A percentile compares a stretch with the other conserved stretches of the same genome.
phyloP scores from a whole-genome alignment of 1,284 basidiomycete genomes.

The Vanrija humicola region DNA sequence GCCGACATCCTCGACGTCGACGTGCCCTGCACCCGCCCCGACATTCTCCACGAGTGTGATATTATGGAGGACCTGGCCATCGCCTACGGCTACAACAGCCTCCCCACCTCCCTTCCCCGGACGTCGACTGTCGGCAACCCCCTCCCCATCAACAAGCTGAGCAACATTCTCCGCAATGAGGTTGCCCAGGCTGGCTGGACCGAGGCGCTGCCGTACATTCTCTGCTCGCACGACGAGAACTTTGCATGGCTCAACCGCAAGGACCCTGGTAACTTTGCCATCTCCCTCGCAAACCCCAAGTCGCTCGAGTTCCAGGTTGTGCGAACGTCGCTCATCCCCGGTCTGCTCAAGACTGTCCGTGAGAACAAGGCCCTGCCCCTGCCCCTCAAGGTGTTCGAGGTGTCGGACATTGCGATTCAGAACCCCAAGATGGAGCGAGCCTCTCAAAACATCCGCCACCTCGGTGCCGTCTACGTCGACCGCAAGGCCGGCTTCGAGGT shows the following conservation, averaged over 20 bases:
- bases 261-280: conserved; percentile 75
- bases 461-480: conserved; percentile 91
- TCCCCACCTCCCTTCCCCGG: conserved; percentile 83
- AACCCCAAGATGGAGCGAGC: conserved; percentile 74
- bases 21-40: conserved; percentile 86
- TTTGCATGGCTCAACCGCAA: conserved; percentile 84
- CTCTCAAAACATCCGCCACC: conserved; percentile 78
- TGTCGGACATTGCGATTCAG: conserved; percentile 89
- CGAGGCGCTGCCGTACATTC: conserved; percentile 88
- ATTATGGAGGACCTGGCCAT: conserved; percentile 98
- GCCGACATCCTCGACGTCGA: conserved; percentile 63
- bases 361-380: conserved; percentile 93
- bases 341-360: conserved; percentile 91
- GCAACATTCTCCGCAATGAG: conserved; percentile 81
- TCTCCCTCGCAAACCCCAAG: conserved; percentile 94
- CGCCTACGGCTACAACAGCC: conserved; percentile 96
- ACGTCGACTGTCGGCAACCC: conserved; percentile 97
- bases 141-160: conserved; percentile 81
- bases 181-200: conserved; percentile 95
- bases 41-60: conserved; percentile 97
- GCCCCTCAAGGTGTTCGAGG: conserved; percentile 90
- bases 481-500: conserved; percentile 96
- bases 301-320: conserved; percentile 98
- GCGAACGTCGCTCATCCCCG: conserved; percentile 89
- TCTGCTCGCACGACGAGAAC: conserved; percentile 99